Evolutionary conservation across 2,329 filamentous ascomycete species (phyloP), one percentile per base, ranked within the genome.

Genomic region (Neurospora sp.): DNA sequence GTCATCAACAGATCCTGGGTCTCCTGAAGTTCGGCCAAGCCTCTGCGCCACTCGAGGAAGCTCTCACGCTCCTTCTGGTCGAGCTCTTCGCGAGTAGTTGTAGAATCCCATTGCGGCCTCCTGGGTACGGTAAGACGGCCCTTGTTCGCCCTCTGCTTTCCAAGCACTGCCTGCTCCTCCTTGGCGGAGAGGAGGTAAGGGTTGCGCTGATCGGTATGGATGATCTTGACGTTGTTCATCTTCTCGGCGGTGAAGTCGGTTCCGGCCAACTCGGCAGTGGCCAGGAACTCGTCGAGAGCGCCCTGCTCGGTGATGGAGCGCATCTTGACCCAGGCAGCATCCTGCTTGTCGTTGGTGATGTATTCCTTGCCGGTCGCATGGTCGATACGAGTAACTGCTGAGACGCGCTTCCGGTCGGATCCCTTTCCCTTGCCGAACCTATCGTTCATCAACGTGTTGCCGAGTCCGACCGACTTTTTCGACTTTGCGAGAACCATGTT

Each of bases 171-270:
- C 75, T 90, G 86, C 84, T 99, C 94, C 79, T 99, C 95, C 36
- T 89, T 87, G 0, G 91, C 89, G 0, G 93, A 95, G 19, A 99
- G 85, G 5, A 99, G 84, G 76, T 95, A 99, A 0, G 96, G 96
- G 80, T 99, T 99, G 83, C 91, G 93, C 82, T 97, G 94, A 80
- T 97, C 93, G 74, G 90, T 91, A 80, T 99, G 96, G 75, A 99
- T 97, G 79, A 99, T 97, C 84, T 97, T 97, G 81, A 98, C 92
- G 78, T 96, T 98, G 82, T 95, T 98, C 88, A 97, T 92, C 86
- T 98, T 98, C 84, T 98, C 94, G 38, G 96, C 96, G 0, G 95
- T 98, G 81, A 99, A 99, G 79, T 99, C 96, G 74, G 96, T 99
- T 74, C 93, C 95, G n/a, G 96, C 96, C 75, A 99, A 84, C 82